Conservation (phyloP, 176 grass and related monocot genomes). For the Tillandsia fasciculata region DNA sequence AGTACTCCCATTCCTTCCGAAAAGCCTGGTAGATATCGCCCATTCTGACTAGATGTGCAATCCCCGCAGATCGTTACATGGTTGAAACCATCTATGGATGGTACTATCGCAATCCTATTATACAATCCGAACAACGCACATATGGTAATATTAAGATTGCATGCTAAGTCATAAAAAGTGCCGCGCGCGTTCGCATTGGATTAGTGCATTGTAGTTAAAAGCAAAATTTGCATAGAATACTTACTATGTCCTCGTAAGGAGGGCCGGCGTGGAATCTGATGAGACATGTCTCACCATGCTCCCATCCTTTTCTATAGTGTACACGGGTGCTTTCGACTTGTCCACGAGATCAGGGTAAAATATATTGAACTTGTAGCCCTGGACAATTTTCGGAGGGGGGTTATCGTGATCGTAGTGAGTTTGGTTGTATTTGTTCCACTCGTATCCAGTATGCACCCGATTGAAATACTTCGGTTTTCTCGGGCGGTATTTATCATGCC, state of each 20-base stretch:
- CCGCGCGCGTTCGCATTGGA: not conserved
- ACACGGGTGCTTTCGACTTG: conserved; percentile 74
- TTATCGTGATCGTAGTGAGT: conserved; percentile 97
- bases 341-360: conserved; percentile 98
- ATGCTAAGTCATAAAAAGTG: too few relatives aligned
- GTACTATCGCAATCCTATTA: too few relatives aligned
- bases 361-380: conserved; percentile 98
- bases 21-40: conserved; percentile 74
- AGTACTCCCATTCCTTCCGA: conserved; percentile 97
- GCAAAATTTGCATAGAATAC: conserved; percentile 10
- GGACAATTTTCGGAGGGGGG: conserved; percentile 87
- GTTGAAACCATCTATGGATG: too few relatives aligned
- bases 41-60: too few relatives aligned
- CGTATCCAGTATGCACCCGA: conserved; percentile 92
- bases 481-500: conserved; percentile 93
- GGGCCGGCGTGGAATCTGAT: conserved; percentile 93
- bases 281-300: conserved; percentile 76
- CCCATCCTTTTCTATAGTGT: conserved; percentile 85
- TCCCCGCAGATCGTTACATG: too few relatives aligned
- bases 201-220: not conserved
- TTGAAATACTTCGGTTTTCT: conserved; percentile 98
- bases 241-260: conserved; percentile 95
- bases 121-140: too few relatives aligned
- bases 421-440: conserved; percentile 99
- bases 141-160: too few relatives aligned